Percentiles rank a stretch among this genome's conserved stretches.
Evolutionary conservation across 2,329 filamentous ascomycete genomes (phyloP).

Genomic region (Canariomyces notabilis): DNA sequence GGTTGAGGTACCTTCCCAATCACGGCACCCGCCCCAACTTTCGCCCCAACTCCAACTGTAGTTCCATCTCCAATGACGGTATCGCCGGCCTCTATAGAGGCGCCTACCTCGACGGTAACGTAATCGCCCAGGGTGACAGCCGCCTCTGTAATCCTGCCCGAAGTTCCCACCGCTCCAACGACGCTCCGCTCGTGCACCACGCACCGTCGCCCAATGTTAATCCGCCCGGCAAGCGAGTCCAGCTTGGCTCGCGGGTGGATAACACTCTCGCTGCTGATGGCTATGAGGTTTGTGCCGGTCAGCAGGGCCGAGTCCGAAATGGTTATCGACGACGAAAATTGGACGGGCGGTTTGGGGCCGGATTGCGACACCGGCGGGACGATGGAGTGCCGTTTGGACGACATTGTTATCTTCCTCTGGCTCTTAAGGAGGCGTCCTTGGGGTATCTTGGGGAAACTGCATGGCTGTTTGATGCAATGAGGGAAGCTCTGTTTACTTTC

Average conservation of each 20-base stretch:
- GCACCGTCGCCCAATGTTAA: slow-evolving; percentile 75
- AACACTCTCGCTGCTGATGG: slow-evolving; percentile 69
- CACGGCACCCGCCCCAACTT: slow-evolving; percentile 54
- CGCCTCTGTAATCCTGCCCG: slow-evolving; percentile 27
- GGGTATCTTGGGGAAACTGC: too few relatives aligned
- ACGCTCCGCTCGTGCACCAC: slow-evolving; percentile 69
- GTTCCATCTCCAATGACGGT: slow-evolving; percentile 58
- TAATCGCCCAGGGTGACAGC: slow-evolving; percentile 58
- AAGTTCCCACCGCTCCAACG: slow-evolving; percentile 42
- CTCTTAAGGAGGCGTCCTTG: too few relatives aligned
- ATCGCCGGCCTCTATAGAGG: slow-evolving; percentile 56
- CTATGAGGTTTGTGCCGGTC: slow-evolving; percentile 70
- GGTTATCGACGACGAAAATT: slow-evolving; percentile 54
- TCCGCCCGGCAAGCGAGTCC: slow-evolving; percentile 70
- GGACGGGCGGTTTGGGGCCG: slow-evolving; percentile 56
- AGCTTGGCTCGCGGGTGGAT: slow-evolving; percentile 83
- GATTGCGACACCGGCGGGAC: slow-evolving; percentile 48
- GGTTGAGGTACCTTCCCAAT: slow-evolving; percentile 60
- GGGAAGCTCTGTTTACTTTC: too few relatives aligned
- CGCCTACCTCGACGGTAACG: slow-evolving; percentile 56
- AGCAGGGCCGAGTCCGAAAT: slow-evolving; percentile 60
- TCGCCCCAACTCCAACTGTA: slow-evolving; percentile 54
- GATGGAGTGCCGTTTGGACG: slow-evolving; percentile 52
- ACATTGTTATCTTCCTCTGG: slow-evolving; percentile 30
- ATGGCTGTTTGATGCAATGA: too few relatives aligned